Conservation (phyloP, 2,329 filamentous ascomycete species). For the Lasiodiplodia hormozganensis region DNA sequence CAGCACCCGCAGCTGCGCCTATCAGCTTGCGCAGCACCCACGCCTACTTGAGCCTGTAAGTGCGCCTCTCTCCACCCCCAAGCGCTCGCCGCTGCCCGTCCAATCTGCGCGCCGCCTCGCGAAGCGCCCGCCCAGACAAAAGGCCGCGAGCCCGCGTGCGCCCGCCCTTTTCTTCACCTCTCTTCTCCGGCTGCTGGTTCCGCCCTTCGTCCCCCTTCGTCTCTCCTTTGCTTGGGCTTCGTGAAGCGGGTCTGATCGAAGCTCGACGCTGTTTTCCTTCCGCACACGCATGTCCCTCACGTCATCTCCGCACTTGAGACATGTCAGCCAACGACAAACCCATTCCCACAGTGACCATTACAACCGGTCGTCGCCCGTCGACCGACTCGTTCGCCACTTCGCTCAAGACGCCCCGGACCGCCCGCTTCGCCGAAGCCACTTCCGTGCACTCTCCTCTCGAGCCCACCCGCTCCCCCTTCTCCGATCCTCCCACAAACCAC, state of each 20-base stretch:
- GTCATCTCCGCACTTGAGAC: slow-evolving; percentile 39
- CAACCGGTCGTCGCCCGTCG: slow-evolving; percentile 49
- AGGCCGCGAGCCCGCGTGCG: slow-evolving; percentile 47
- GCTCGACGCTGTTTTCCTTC: slow-evolving; percentile 30
- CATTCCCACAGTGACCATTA: slow-evolving; percentile 48
- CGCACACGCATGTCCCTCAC: slow-evolving; percentile 42
- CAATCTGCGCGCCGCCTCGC: slow-evolving; percentile 32
- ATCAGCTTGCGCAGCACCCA: slow-evolving; percentile 20
- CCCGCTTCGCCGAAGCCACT: slow-evolving; percentile 82
- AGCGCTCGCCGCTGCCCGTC: slow-evolving; percentile 8
- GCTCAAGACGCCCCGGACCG: slow-evolving; percentile 72
- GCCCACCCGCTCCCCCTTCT: slow-evolving; percentile 60
- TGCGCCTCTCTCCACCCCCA: slow-evolving; percentile 27
- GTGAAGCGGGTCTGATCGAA: slow-evolving; percentile 28
- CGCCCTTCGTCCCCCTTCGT: slow-evolving; percentile 42
- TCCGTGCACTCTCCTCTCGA: slow-evolving; percentile 80
- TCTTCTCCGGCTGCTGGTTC: slow-evolving; percentile 46
- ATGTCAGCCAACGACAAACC: slow-evolving; percentile 57
- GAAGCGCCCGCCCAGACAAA: slow-evolving; percentile 50
- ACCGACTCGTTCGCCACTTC: slow-evolving; percentile 46
- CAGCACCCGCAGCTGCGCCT: slow-evolving; percentile 24
- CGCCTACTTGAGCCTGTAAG: slow-evolving; percentile 28
- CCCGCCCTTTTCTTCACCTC: slow-evolving; percentile 36
- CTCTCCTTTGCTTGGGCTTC: slow-evolving; percentile 30
- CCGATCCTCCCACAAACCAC: slow-evolving; percentile 63